Percentiles rank a stretch among this genome's conserved stretches.
Conservation (phyloP, 1,139 yeast species). For the Candida sp. region DNA sequence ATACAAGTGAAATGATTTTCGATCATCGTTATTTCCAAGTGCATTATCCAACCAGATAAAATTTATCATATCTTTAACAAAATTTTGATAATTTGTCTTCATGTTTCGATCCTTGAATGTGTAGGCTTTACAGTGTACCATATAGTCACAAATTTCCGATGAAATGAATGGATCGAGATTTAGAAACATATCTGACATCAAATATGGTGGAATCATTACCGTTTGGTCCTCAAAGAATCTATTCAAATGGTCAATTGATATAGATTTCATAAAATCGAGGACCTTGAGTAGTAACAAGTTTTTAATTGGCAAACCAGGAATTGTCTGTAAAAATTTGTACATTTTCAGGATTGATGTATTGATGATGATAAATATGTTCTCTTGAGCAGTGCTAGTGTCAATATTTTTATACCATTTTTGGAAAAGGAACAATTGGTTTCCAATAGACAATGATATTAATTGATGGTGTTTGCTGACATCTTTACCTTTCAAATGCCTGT, state of each 20-base stretch:
- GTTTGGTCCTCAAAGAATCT: conserved; percentile 7
- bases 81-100: conserved; percentile 46
- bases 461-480: background rate
- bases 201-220: conserved; percentile 26
- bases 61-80: conserved; percentile 59
- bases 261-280: conserved; percentile 9
- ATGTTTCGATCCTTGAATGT: conserved; percentile 14
- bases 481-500: background rate
- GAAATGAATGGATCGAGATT: conserved; percentile 39
- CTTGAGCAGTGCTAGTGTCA: background rate
- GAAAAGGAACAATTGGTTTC: background rate
- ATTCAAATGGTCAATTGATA: conserved; percentile 9
- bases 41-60: conserved; percentile 59
- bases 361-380: conserved; percentile 5
- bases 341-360: conserved; percentile 7
- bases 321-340: conserved; percentile 6
- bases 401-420: background rate
- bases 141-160: conserved; percentile 47
- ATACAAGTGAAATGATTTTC: conserved; percentile 40
- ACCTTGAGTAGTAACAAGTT: conserved; percentile 8
- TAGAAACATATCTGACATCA: conserved; percentile 34
- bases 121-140: conserved; percentile 39
- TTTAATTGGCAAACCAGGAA: conserved; percentile 1
- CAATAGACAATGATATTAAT: conserved; percentile 2
- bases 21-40: conserved; percentile 14